phyloP scores from a whole-genome alignment of 2,329 filamentous ascomycete species.

The Xenosphaeropsis pyriputrescens region DNA sequence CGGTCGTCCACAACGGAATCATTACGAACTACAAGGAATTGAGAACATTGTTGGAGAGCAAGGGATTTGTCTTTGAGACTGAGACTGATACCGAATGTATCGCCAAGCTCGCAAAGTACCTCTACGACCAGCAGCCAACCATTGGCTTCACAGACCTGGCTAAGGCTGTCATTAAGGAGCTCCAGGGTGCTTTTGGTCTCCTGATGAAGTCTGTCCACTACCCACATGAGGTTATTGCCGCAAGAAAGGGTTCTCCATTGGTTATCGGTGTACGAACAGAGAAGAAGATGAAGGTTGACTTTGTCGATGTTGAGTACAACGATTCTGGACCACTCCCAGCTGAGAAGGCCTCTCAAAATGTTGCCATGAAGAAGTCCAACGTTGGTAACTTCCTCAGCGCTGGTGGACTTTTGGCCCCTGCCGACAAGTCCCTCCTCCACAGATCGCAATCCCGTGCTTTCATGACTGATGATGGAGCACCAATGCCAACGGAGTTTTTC shows the following conservation, averaged over 20 bases:
- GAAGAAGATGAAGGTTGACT: constrained; percentile 99
- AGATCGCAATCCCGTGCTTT: constrained; percentile 97
- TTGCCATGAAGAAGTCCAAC: constrained; percentile 81
- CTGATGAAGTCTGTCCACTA: constrained; percentile 98
- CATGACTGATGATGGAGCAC: constrained; percentile 95
- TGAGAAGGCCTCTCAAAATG: constrained; percentile 91
- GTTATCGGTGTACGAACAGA: constrained; percentile 94
- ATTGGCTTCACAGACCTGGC: constrained; percentile 94
- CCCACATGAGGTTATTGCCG: constrained; percentile 93
- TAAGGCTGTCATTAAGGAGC: constrained; percentile 96
- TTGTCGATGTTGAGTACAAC: constrained; percentile 95
- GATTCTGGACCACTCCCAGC: constrained; percentile 73
- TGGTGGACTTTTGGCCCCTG: constrained; percentile 61
- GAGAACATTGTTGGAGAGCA: constrained; percentile 79
- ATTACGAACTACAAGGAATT: constrained; percentile 99
- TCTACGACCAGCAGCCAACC: constrained; percentile 85
- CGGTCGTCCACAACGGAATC: constrained; percentile 98
- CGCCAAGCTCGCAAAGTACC: constrained; percentile 96
- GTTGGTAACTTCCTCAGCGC: constrained; percentile 51
- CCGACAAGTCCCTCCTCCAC: constrained; percentile 96
- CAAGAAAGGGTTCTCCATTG: constrained; percentile 93
- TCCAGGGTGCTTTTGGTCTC: constrained; percentile 93
- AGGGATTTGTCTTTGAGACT: constrained; percentile 98
- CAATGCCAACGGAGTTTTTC: constrained; percentile 98
- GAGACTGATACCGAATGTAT: constrained; percentile 99